These are phyloP conservation scores for Protomyces gravidus DNA, from an alignment of 1,139 yeast genomes.

Conservation along the genomic window DNA sequence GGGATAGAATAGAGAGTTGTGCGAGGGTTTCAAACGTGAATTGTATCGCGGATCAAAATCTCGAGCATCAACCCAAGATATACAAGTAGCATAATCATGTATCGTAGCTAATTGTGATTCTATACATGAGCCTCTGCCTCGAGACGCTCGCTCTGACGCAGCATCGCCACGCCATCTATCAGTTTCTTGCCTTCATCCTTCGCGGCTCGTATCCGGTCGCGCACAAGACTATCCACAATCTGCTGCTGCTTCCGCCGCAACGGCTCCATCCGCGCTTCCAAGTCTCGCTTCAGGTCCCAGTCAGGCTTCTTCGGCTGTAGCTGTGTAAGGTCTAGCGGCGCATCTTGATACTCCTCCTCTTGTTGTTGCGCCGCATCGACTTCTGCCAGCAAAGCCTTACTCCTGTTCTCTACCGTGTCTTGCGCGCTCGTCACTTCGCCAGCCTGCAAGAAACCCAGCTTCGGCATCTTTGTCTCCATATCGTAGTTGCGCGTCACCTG, in stretches of 20 bases:
- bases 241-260: constrained; percentile 43
- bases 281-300: constrained; percentile 45
- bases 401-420: constrained; percentile 37
- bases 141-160: not conserved
- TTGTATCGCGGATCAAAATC: no score
- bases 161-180: not conserved
- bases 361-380: constrained; percentile 27
- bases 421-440: constrained; percentile 37
- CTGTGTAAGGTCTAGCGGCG: constrained; percentile 31
- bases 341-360: constrained; percentile 22
- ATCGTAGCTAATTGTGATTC: no score
- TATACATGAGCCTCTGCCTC: not conserved
- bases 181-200: not conserved
- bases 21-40: no score
- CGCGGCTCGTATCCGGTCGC: constrained; percentile 38
- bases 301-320: constrained; percentile 41
- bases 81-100: not conserved
- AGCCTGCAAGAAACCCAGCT: constrained; percentile 41
- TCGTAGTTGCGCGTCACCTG: constrained; percentile 41
- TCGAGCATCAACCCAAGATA: no score
- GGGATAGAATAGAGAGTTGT: no score
- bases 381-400: constrained; percentile 32
- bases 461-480: constrained; percentile 39
- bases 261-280: constrained; percentile 42
- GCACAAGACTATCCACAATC: constrained; percentile 44